Percentiles rank a stretch among this genome's conserved stretches.
Conservation (phyloP, 164 flowering plant genomes). For the Macadamia integrifolia region DNA sequence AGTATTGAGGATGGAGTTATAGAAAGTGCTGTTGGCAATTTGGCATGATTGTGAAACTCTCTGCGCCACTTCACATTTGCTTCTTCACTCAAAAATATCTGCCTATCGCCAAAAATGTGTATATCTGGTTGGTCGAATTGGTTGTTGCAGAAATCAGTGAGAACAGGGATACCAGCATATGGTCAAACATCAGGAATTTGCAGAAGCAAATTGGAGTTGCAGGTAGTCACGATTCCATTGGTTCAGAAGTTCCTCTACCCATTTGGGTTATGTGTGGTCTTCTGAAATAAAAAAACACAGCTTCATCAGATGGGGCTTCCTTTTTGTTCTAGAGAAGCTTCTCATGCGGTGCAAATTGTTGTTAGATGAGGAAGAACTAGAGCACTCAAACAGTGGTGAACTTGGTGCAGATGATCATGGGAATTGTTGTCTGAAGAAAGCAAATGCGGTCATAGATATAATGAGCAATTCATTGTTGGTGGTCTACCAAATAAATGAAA, state of each 20-base stretch:
- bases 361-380: conserved; percentile 67
- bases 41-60: conserved; percentile 41
- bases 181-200: conserved; percentile 56
- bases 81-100: conserved; percentile 84
- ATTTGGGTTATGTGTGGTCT: conserved; percentile 88
- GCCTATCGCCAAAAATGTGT: conserved; percentile 79
- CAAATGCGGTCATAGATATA: conserved; percentile 85
- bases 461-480: conserved; percentile 82
- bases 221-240: conserved; percentile 48
- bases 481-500: conserved; percentile 84
- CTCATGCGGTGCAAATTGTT: conserved; percentile 81
- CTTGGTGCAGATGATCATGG: conserved; percentile 13
- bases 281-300: conserved; percentile 67
- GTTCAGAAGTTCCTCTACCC: conserved; percentile 61
- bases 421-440: conserved; percentile 67
- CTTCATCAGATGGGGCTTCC: conserved; percentile 82
- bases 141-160: conserved; percentile 73
- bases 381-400: conserved; percentile 32
- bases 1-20: conserved; percentile 37
- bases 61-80: conserved; percentile 97
- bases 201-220: conserved; percentile 55
- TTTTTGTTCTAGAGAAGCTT: conserved; percentile 83
- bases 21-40: conserved; percentile 20
- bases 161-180: conserved; percentile 38
- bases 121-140: conserved; percentile 87